phyloP scores from a whole-genome alignment of 176 grass and related monocot genomes.

The Zoysia pacifica region DNA sequence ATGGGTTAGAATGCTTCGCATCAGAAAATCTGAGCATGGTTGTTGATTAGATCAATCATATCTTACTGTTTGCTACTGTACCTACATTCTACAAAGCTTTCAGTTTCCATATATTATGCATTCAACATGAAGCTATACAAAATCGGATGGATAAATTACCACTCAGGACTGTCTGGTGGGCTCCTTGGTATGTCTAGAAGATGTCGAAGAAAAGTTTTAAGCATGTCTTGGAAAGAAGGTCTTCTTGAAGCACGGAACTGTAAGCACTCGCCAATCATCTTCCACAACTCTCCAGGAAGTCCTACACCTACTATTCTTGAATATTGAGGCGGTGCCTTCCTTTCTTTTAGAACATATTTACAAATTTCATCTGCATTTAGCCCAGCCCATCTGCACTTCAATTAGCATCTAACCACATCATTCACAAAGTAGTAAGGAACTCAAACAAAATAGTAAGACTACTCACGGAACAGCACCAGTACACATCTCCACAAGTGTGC shows the following conservation, averaged over 20 bases:
- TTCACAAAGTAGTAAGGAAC: conserved; percentile 39
- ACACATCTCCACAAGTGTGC: conserved; percentile 99
- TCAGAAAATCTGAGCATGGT: conserved; percentile 11
- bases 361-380: conserved; percentile 88
- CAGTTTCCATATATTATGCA: conserved; percentile 22
- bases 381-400: conserved; percentile 96
- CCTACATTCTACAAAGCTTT: conserved; percentile 30
- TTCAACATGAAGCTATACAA: conserved; percentile 29
- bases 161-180: conserved; percentile 85
- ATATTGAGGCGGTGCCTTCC: conserved; percentile 92
- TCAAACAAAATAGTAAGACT: conserved; percentile 52
- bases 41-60: conserved; percentile 13
- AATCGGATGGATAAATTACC: conserved; percentile 56
- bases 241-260: conserved; percentile 80
- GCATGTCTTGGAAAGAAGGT: conserved; percentile 93
- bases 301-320: conserved; percentile 95
- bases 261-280: conserved; percentile 99
- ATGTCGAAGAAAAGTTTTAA: conserved; percentile 93
- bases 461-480: conserved; percentile 99
- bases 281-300: conserved; percentile 96
- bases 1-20: conserved; percentile 31
- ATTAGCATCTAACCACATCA: conserved; percentile 45
- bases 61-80: conserved; percentile 5
- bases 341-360: conserved; percentile 81
- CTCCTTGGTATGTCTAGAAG: conserved; percentile 93